phyloP scores from a whole-genome alignment of 148 eudicot genomes.

The Vaccinium darrowii region DNA sequence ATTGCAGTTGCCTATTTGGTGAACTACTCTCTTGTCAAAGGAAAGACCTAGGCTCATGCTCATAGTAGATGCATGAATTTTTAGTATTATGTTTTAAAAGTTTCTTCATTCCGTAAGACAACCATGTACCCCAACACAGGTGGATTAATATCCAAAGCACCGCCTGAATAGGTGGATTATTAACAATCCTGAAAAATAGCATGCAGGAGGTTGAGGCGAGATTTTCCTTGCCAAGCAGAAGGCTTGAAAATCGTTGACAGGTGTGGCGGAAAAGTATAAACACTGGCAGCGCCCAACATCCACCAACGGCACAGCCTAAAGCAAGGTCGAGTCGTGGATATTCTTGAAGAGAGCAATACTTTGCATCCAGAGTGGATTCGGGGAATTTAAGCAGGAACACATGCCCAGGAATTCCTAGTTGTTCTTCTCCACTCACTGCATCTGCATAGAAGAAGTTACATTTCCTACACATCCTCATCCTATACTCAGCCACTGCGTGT shows the following conservation, averaged over 20 bases:
- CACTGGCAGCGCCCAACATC: neutral
- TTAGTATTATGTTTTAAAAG: too few relatives aligned
- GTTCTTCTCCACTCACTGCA: too few relatives aligned
- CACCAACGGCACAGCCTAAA: neutral
- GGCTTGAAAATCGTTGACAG: neutral
- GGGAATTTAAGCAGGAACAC: conserved; percentile 36
- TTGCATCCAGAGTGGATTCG: conserved; percentile 20
- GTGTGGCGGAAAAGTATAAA: neutral
- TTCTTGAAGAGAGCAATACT: neutral
- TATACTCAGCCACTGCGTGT: conserved; percentile 21
- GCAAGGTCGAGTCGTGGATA: neutral
- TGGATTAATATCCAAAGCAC: too few relatives aligned
- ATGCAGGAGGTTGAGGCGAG: too few relatives aligned
- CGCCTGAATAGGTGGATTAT: too few relatives aligned
- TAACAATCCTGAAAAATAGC: neutral
- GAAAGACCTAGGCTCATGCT: neutral
- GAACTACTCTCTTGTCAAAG: neutral
- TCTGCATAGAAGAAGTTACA: conserved; percentile 18
- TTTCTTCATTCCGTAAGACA: too few relatives aligned
- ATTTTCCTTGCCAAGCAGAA: neutral
- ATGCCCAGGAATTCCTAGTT: too few relatives aligned
- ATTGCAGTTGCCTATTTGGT: too few relatives aligned
- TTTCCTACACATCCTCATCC: conserved; percentile 41
- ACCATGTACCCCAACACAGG: too few relatives aligned
- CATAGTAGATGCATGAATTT: too few relatives aligned